Base-by-base conservation (phyloP, 345 rosid species). In the Salix brachista region DNA sequence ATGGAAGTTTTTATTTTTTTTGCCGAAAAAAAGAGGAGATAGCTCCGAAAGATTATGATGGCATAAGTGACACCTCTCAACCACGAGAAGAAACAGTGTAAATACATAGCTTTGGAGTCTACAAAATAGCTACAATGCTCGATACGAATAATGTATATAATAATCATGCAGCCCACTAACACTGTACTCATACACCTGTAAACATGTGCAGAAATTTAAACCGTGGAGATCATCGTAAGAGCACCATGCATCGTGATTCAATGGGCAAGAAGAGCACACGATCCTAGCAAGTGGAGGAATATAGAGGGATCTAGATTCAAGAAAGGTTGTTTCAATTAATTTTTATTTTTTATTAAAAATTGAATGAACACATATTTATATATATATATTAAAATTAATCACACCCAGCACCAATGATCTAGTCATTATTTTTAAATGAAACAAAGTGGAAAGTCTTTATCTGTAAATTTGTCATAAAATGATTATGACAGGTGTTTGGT, bases 401-500 rank as follows among this genome's bases (percentile, higher is more conserved):
- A 34, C 36, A 34, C 36, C 5, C 36, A 34, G 36, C 36, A 34
- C 36, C 13, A 10, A 10, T 11, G 44, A 41, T 41, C 2, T 10
- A 41, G 13, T 41, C 44, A 39, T 39, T 39, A 39, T 8, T 8
- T 39, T 39, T 39, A 39, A 10, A 34, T 41, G 46, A 42, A 42
- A 42, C 14, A 42, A 41, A 83, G 84, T 80, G 77, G 71, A 23
- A 71, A 83, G 67, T 80, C 46, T 60, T 61, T 71, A 81, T 78
- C 69, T 80, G 84, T 80, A 65, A 83, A 83, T 58, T 83, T 81
- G 88, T 84, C 84, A 61, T 60, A 34, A 69, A 41, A 14, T 44
- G 58, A 76, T 37, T 60, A 79, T 74, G 83, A 81, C 85, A 86
- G 76, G 80, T 83, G 84, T 79, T 82, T 78, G 76, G 81, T 75